Percentiles rank a stretch among this genome's conserved stretches.
phyloP scores from a whole-genome alignment of 2,329 filamentous ascomycete genomes.

The Sporothrix brasiliensis region DNA sequence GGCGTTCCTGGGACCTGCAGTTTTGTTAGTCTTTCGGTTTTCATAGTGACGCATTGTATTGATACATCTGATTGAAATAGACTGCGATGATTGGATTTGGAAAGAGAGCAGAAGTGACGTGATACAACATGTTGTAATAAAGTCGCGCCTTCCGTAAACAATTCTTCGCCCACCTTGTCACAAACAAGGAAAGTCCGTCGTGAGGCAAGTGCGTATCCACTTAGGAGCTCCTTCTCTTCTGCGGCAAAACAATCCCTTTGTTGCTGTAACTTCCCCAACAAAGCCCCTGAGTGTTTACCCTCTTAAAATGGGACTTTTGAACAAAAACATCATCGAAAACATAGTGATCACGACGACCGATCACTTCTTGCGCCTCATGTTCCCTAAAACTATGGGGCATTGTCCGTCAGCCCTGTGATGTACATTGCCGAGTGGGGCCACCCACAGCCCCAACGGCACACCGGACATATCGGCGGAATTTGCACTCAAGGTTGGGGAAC shows the following conservation, averaged over 20 bases:
- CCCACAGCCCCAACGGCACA: background rate
- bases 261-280: no score
- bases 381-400: background rate
- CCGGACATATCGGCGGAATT: slow-evolving; percentile 32
- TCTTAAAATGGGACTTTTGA: no score
- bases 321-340: background rate
- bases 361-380: background rate
- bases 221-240: no score
- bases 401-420: background rate
- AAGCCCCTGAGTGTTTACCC: no score
- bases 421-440: slow-evolving; percentile 28
- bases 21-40: background rate
- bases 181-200: no score
- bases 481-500: background rate
- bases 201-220: no score
- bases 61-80: background rate
- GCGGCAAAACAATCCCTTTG: no score
- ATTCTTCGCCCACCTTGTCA: no score
- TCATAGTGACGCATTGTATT: background rate
- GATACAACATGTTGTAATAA: background rate
- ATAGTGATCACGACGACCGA: background rate
- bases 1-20: background rate
- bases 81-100: background rate
- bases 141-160: slow-evolving; percentile 10
- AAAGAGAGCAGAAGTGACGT: background rate